Conservation (phyloP, 1,284 basidiomycete genomes). For the Puccinia novopanici region DNA sequence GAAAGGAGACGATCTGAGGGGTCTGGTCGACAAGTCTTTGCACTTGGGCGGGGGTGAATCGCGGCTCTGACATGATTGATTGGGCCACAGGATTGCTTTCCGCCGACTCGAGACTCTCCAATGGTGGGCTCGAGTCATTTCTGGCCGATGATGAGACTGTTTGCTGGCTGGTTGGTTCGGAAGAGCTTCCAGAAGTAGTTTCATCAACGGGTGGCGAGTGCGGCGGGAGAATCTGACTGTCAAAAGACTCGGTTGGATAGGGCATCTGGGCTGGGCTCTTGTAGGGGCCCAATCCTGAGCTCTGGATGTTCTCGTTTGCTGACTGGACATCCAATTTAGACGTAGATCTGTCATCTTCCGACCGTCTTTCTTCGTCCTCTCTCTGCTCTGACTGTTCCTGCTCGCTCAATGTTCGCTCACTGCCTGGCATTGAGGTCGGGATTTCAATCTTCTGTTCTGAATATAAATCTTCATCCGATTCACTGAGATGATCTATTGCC, state of each 20-base stretch:
- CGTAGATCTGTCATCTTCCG: neutral
- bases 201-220: neutral
- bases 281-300: slow-evolving; percentile 28
- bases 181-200: slow-evolving; percentile 5
- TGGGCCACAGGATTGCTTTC: neutral
- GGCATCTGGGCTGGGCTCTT: slow-evolving; percentile 35
- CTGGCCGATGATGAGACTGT: neutral
- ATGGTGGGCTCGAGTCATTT: neutral
- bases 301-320: slow-evolving; percentile 1
- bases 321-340: neutral
- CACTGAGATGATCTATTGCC: slow-evolving; percentile 10
- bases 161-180: neutral
- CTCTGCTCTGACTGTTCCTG: neutral
- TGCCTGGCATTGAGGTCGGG: slow-evolving; percentile 3
- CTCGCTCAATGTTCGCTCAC: neutral
- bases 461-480: slow-evolving; percentile 18
- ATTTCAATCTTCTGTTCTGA: neutral
- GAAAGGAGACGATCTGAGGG: slow-evolving; percentile 3
- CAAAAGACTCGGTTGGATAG: neutral
- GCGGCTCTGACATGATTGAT: neutral
- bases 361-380: neutral
- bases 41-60: slow-evolving; percentile 17
- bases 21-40: slow-evolving; percentile 21
- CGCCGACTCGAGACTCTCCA: neutral
- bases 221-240: neutral